These are phyloP conservation scores for Mycena vulgaris DNA, from an alignment of 768 basidiomycete species.

Conservation along the genomic window DNA sequence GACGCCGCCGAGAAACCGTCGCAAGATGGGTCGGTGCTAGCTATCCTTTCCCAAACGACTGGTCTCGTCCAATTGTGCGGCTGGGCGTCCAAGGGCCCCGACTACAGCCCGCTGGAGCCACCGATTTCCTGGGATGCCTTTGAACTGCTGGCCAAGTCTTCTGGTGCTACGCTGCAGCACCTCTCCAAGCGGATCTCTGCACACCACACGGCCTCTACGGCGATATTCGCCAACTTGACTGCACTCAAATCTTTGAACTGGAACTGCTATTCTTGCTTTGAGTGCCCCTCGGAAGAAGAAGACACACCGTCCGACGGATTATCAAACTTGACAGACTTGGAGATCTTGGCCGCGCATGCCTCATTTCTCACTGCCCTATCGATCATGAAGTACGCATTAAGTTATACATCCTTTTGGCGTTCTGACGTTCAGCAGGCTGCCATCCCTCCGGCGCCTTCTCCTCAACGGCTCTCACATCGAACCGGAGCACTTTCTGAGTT, in stretches of 20 bases:
- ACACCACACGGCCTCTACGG: not conserved
- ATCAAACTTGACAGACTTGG: not conserved
- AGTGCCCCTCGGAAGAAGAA: not conserved
- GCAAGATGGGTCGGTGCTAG: not conserved
- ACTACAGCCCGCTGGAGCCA: not conserved
- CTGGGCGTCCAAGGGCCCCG: not conserved
- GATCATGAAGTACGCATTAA: not conserved
- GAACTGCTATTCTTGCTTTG: not conserved
- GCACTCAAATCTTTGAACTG: not conserved
- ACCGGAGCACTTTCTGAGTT: not conserved
- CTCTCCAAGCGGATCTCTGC: not conserved
- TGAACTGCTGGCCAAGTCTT: not conserved
- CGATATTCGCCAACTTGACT: not conserved
- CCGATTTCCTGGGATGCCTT: not conserved
- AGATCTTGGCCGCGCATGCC: not conserved
- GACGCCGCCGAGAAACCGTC: not conserved
- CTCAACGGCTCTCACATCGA: not conserved
- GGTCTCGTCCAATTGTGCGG: not conserved
- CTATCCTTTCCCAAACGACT: not conserved
- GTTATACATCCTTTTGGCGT: not conserved
- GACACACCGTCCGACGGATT: not conserved
- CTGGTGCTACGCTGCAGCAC: not conserved
- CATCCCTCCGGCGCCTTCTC: not conserved
- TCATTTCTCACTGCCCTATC: conserved; percentile 14
- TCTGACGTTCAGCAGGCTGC: not conserved